Evolutionary conservation across 2,329 filamentous ascomycete genomes (phyloP), one percentile per base, ranked within the genome.

Genomic region (Thermomyces lanuginosus): DNA sequence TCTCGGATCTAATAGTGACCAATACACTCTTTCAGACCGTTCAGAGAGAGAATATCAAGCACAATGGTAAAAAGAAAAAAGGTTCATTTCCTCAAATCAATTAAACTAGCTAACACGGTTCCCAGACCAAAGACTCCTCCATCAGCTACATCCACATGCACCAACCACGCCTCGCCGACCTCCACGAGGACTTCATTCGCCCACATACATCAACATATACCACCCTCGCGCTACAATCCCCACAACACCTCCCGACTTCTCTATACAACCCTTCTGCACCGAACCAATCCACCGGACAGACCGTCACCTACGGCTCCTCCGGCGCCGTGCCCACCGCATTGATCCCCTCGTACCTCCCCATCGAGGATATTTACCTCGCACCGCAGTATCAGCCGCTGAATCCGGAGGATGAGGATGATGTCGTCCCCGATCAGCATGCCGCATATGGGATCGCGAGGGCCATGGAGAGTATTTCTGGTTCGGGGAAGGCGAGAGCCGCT

Each of bases 371-470:
- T 43, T 63, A 67, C 39, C 61, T 76, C 2, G 55, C 63, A 5
- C 61, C 64, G 9, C 64, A 73, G 31, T 63, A 70, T 31, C 67
- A 73, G 41, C 71, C 71, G 0, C 48, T 69, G 8, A 74, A 75
- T 35, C 71, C 71, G 0, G 71, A 75, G 43, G 71, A 75, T 35
- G 69, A 76, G 44, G 71, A 75, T 34, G 71, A 74, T 37, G 66
- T 75, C 2, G 69, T 75, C 8, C 71, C 71, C 0, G 69, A 75
- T 37, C 69, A 74, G 47, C 71, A 75, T 46, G 71, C 71, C 0
- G 71, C 69, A 2, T 76, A 74, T 49, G 71, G 71, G 1, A 76
- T 76, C 32, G 61, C 67, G 44, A 55, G 69, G 21, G 71, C 69
- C 0, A 72, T 69, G 41, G 63, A 71, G n/a, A n/a, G n/a, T n/a